phyloP scores from a whole-genome alignment of 257 asterid species.

The Ehretia macrophylla region DNA sequence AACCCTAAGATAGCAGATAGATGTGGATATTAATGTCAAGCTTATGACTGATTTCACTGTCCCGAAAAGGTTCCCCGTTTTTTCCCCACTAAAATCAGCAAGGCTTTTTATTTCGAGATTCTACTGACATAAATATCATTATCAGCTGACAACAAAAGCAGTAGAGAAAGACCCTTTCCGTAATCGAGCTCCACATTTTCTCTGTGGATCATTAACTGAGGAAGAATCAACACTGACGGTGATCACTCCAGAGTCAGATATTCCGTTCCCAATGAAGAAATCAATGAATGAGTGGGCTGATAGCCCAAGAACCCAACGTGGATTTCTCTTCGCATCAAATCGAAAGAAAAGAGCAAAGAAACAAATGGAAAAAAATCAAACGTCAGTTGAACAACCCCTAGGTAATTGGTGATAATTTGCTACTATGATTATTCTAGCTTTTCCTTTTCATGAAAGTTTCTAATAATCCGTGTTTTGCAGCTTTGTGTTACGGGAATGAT shows the following conservation, averaged over 20 bases:
- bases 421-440: not conserved
- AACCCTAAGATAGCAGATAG: no score
- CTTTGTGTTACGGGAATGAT: constrained; percentile 23
- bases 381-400: constrained; percentile 13
- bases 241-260: constrained; percentile 39
- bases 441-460: not conserved
- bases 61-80: no score
- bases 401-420: constrained; percentile 19
- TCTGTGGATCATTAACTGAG: constrained; percentile 70
- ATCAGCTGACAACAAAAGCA: constrained; percentile 57
- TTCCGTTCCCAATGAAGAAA: constrained; percentile 33
- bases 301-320: constrained; percentile 43
- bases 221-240: constrained; percentile 51
- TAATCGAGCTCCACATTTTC: constrained; percentile 57
- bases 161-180: constrained; percentile 56
- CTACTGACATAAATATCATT: not conserved
- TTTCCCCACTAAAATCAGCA: no score
- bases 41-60: no score
- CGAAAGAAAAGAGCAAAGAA: constrained; percentile 34
- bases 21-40: no score
- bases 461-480: constrained; percentile 23
- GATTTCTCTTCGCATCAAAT: constrained; percentile 21
- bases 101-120: no score
- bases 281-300: constrained; percentile 21
- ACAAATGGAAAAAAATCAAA: constrained; percentile 10